Evolutionary conservation across 2,329 filamentous ascomycete genomes (phyloP), one percentile per base, ranked within the genome.

Genomic region (Alternaria triticina): DNA sequence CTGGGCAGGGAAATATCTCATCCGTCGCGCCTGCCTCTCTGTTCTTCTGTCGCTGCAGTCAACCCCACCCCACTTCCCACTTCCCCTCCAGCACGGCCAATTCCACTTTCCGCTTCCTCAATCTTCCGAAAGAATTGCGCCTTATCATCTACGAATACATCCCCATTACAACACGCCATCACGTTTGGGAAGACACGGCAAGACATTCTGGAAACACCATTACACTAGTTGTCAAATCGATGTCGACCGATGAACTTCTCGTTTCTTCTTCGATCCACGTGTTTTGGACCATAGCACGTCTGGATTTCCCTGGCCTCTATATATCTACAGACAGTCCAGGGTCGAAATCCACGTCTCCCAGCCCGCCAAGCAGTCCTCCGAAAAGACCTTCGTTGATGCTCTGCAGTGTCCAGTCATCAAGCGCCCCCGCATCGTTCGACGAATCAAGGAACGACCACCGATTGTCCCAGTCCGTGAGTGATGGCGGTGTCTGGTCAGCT

Each of bases 351-450:
- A 25, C 15, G 28, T 23, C 23, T 54, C 23, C 59, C 7, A 62
- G 4, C 9, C 54, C 44, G 33, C 57, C 33, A 33, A 65, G 54
- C 10, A 65, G 33, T 27, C 58, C 61, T 28, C 51, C 51, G 20
- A 68, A 66, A 13, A 68, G 33, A 10, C 57, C 61, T 25, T 52
- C 47, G 13, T 69, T 67, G 12, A 69, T 54, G n/a, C 58, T 65
- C 20, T 69, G 67, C 36, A 69, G 25, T 6, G 60, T 67, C 67
- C 59, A 68, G 11, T 69, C 64, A 20, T 68, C 56, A 54, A 30
- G 20, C 28, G 46, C 30, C 20, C 11, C 30, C 23, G 30, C 25
- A 25, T 13, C 25, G 6, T 28, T 40, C n/a, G 46, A 36, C 13
- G n/a, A 52, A 15, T 52, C 46, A 22, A 58, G 33, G 12, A 58